These are phyloP conservation scores for Endocalyx cinctus DNA, from an alignment of 2,329 filamentous ascomycete genomes.

Conservation along the genomic window DNA sequence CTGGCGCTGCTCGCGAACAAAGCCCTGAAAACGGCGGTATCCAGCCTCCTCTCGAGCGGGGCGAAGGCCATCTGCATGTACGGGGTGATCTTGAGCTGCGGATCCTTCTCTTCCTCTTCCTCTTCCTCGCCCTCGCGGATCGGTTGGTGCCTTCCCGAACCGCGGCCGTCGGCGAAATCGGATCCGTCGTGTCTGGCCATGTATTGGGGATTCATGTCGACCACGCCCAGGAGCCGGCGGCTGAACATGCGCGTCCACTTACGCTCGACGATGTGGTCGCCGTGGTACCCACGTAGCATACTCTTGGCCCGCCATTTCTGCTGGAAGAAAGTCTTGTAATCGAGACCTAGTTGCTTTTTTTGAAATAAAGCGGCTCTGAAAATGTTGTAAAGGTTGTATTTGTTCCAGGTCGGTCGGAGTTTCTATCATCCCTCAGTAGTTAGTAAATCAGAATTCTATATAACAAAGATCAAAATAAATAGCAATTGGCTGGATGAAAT, in stretches of 20 bases:
- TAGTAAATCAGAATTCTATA: no score
- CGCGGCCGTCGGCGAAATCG: conserved; percentile 76
- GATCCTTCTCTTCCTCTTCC: conserved; percentile 25
- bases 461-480: background rate
- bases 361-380: conserved; percentile 44
- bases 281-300: conserved; percentile 80
- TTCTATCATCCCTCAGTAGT: no score
- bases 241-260: conserved; percentile 94
- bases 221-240: conserved; percentile 72
- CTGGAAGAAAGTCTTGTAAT: conserved; percentile 77
- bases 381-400: conserved; percentile 94
- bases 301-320: conserved; percentile 97
- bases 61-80: conserved; percentile 97
- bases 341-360: no score
- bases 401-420: conserved; percentile 94
- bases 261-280: conserved; percentile 87
- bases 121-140: no score
- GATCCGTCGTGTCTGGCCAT: conserved; percentile 79
- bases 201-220: conserved; percentile 77
- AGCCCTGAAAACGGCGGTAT: conserved; percentile 90
- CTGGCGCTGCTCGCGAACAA: conserved; percentile 90
- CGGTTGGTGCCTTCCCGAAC: conserved; percentile 70
- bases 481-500: background rate
- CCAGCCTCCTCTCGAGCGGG: conserved; percentile 82
- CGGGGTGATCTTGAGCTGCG: conserved; percentile 37